Evolutionary conservation across 768 basidiomycete species (phyloP), one percentile per base, ranked within the genome.

Genomic region (Naganishia vishniacii): DNA sequence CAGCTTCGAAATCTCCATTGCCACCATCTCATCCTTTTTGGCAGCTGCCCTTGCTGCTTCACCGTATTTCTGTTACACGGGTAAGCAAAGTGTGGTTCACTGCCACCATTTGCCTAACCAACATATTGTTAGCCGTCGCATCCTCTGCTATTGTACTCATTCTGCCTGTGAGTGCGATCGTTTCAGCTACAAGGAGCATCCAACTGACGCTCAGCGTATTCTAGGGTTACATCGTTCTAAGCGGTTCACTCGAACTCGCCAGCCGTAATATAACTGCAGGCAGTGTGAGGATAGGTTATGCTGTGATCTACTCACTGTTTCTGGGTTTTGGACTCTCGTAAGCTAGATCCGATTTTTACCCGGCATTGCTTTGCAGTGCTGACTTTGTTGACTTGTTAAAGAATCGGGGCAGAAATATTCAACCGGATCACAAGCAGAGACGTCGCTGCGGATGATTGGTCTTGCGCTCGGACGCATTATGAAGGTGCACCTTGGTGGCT

Each of bases 261-360:
- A 86, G 88, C 3, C 83, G 88, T 18, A 88, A 88, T 66, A 86
- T 93, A 70, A 84, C 90, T 31, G 81, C 88, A 0, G 89, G 91
- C n/a, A 86, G 88, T 12, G 89, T 91, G 32, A 82, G 88, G 41
- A 80, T 91, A 16, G 88, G 87, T 68, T 91, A 88, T 70, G 83
- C 88, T 26, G 80, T 88, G 59, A 75, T 81, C 29, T 92, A 91
- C 71, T 85, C 87, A n/a, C 71, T 80, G 12, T 80, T 80, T 75
- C 70, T 80, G 15, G 79, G 75, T 48, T 73, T 92, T 72, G 90
- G 91, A 4, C 83, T 91, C 11, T 84, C 88, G 67, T 56, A 28
- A 47, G 68, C 62, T 18, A 2, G 9, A 0, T n/a, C n/a, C n/a
- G n/a, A n/a, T 41, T 11, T 16, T 48, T 37, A n/a, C 18, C 0